Evolutionary conservation across 305 asterid genomes (phyloP).

Genomic region (Fraxinus floribunda): DNA sequence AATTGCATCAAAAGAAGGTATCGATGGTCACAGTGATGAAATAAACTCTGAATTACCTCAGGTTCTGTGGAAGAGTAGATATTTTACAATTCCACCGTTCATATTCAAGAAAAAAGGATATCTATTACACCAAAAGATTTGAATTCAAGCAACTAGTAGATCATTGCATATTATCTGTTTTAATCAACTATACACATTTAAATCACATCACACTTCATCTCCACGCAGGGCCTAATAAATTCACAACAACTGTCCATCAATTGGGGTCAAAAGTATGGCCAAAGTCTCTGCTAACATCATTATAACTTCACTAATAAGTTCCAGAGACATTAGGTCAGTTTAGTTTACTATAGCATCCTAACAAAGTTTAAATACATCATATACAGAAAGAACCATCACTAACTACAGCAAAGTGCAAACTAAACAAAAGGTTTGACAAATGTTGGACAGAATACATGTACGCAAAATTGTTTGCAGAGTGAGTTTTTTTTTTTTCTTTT

Average conservation of each 20-base stretch:
- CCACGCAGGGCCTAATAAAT: not conserved
- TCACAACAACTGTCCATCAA: not conserved
- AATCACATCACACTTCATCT: not conserved
- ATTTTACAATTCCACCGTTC: not conserved
- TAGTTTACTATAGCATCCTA: not conserved
- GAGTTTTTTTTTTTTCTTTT: not conserved
- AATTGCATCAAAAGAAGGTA: not conserved
- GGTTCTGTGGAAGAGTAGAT: not conserved
- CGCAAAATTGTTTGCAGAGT: not conserved
- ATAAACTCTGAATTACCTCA: not conserved
- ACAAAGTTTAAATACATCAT: not conserved
- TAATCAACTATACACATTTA: not conserved
- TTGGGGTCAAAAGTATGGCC: not conserved
- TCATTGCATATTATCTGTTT: not conserved
- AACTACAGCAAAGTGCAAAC: not conserved
- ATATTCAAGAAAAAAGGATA: not conserved
- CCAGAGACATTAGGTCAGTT: not conserved
- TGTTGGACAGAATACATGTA: not conserved
- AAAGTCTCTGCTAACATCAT: not conserved
- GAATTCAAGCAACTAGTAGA: not conserved
- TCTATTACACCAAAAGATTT: not conserved
- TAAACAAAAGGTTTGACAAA: not conserved
- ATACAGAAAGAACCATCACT: not conserved
- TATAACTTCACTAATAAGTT: not conserved
- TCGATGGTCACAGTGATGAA: not conserved